Evolutionary conservation across 1,284 basidiomycete genomes (phyloP), one percentile per base, ranked within the genome.

Genomic region (Pascua guehoae): DNA sequence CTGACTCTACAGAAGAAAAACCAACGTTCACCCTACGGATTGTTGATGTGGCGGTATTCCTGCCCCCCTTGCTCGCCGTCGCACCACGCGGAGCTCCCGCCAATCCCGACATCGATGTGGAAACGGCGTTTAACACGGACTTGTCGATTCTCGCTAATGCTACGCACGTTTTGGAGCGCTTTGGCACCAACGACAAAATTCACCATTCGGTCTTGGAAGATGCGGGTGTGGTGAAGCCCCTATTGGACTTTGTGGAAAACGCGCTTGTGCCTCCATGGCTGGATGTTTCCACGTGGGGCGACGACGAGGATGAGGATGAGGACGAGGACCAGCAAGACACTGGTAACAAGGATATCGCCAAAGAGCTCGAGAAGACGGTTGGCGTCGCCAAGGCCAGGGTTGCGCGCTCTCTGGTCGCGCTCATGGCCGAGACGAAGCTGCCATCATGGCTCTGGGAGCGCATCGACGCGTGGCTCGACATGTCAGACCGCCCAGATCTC

Each of bases 351-450:
- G 47, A 44, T 36, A 38, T 11, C 8, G 41, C 24, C 7, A 37
- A 54, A 1, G 40, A 51, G 9, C 5, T 15, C 11, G 44, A 54
- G 14, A 64, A 89, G 68, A 80, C 81, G 0, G 87, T 95, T 57
- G 84, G 86, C 57, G 81, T 85, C 36, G 88, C 88, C 74, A 97
- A 95, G 78, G 88, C 86, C 0, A 87, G 87, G 0, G 79, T 91
- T 4, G 86, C 93, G 65, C 89, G 90, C 66, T 84, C 86, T 1
- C 81, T 96, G 15, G 90, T 97, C 12, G 89, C 89, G 63, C 82
- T 89, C 18, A 86, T 90, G 66, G 83, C 85, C 62, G 84, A 88
- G 54, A 82, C 85, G 8, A 78, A 93, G 12, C 89, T 85, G 83
- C 84, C 86, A 60, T 81, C 84, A 45, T 81, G 80, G 71, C 86